Base-by-base conservation (phyloP, 2,329 filamentous ascomycete genomes). In the Gnomoniopsis sp. region DNA sequence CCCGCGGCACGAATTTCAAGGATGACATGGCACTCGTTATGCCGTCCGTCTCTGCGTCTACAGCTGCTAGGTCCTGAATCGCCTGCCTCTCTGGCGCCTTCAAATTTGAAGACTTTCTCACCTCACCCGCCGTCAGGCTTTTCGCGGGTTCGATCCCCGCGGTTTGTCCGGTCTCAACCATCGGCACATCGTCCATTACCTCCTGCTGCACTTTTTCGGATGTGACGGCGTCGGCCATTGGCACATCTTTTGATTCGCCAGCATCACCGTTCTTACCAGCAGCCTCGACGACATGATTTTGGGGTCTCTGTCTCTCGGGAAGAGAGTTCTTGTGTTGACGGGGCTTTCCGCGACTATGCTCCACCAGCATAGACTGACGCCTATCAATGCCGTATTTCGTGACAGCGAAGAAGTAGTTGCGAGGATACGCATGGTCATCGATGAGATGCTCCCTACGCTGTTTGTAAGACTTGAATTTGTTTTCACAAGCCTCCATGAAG, bases 401-500 rank as follows among this genome's bases (percentile, higher is more conserved):
- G 54, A 98, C 84, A 52, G 86, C 85, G 67, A 96, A 96, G 73
- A 96, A 93, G 74, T 92, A 96, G 67, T 90, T 89, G 70, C 85
- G 86, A 12, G 93, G 93, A 69, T 95, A 99, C 75, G 88, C 83
- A 73, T 99, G 95, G 75, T 96, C 97, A 77, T 96, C 93, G 65
- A 96, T 91, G 64, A 96, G 80, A 77, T 99, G 93, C 71, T 91
- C 85, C 36, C 90, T 83, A 48, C 95, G 85, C 74, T 96, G 98
- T 68, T 90, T 87, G 33, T 89, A 87, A 3, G 90, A 92, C 57
- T 84, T 86, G 75, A 93, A 97, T 70, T 91, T 87, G 64, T 89
- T 85, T 60, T 95, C 90, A 72, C 95, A 99, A 51, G 82, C 87
- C 69, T 96, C 89, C 7, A 97, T 87, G 68, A 98, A 96, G 75